Evolutionary conservation across 2,329 filamentous ascomycete genomes (phyloP), one percentile per base, ranked within the genome.

Genomic region (Dothideomycetes sp.): DNA sequence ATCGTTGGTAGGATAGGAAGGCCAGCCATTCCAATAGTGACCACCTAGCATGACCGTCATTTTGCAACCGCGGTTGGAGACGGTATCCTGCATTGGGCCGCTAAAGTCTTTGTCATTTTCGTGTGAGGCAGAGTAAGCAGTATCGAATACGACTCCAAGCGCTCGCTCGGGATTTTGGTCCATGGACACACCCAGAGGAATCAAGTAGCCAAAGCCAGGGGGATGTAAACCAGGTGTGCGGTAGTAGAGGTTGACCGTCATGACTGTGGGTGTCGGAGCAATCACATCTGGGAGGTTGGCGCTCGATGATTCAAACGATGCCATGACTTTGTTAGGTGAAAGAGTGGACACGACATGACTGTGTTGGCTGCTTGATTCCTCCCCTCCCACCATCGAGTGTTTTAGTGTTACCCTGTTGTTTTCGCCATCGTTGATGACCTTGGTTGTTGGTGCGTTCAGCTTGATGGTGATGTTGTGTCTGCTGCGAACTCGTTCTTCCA

Each of bases 21-120:
- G 54, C 66, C 72, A 78, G 44, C 67, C 73, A 57, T 86, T 72
- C 85, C 85, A 96, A 74, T 84, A 86, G 63, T 95, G 87, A 1
- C 91, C 91, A 45, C 91, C 91, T 43, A 98, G 68, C 78, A 98
- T 94, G 51, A 96, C 84, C 12, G 89, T 94, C 39, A 96, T 63
- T 60, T 94, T 94, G 11, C 86, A 94, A 17, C 71, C 73, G 34
- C 61, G 54, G n/a, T 68, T 64, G 13, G 74, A 73, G 48, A 59
- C 52, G n/a, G 43, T 46, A 39, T 61, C 58, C 37, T 61, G 58
- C 9, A 49, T 43, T 20, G 46, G 46, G 2, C 45, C 45, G 16
- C 49, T 50, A 29, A 57, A 59, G 38, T 58, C 53, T 50, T 48
- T 16, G 33, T 38, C 16, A 38, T 54, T 50, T 9, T 41, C 41